Base-by-base conservation (phyloP, 2,329 filamentous ascomycete genomes). In the Penicillium oxalicum region DNA sequence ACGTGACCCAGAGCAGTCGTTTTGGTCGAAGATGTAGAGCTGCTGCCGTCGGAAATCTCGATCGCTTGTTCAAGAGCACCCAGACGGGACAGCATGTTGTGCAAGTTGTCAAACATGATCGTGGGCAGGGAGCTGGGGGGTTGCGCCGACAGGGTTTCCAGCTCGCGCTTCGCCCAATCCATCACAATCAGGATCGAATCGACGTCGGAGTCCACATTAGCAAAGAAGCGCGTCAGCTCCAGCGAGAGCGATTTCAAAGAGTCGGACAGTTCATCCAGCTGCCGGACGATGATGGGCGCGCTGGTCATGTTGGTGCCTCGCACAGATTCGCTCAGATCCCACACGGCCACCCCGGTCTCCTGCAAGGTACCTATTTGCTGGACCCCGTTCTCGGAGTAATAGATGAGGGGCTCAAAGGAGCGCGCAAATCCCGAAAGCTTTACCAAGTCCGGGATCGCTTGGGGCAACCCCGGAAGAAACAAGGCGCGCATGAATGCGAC, bases 121-220 rank as follows among this genome's bases (percentile, higher is more conserved):
- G 82, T 82, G 13, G 84, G 81, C 24, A 94, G 72, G 2, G 82
- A 78, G 38, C 79, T 80, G 1, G 80, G 77, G 5, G 83, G 81
- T 18, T 79, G 72, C 24, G 76, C 75, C 52, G 82, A 80, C 48
- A 93, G 74, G 40, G 83, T 83, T 51, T 83, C 77, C 11, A 97
- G 80, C 67, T 96, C 90, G 56, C 90, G 83, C 63, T 86, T 86
- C 11, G 89, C 88, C 91, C 91, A 96, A 65, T 95, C 89, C 90
- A 97, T 96, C 44, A 94, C 89, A 52, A 93, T 86, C 33, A 97
- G 78, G 57, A 96, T 95, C 51, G 86, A 86, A 65, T 96, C 91
- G 59, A 97, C 87, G 62, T 96, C 91, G 26, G 89, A 88, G 61
- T 96, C 89, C 9, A 97, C 89, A 56, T 91, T 88, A 44, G 90